Evolutionary conservation across 371 early-diverging fungal species (phyloP).

Genomic region (Entomophthora muscae): DNA sequence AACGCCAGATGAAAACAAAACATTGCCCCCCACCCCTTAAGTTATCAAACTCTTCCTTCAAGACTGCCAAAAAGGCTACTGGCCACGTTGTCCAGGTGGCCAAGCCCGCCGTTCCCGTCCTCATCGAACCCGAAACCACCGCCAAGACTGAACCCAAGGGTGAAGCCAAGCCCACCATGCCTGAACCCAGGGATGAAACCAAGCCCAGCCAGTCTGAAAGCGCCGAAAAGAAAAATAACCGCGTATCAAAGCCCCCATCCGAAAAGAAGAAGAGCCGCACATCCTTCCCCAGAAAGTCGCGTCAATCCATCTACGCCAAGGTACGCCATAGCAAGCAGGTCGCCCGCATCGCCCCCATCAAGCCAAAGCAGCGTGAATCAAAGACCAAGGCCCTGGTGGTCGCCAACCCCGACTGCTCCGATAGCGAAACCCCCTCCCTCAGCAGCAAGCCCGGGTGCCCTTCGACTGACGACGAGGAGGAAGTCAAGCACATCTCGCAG

Average conservation of each 20-base stretch:
- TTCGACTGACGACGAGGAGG: not conserved
- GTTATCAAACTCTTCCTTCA: not conserved
- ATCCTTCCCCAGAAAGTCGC: not conserved
- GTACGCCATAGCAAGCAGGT: not conserved
- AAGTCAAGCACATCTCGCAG: not conserved
- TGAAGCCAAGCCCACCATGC: too few species aligned
- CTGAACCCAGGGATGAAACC: not conserved
- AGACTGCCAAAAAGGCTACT: not conserved
- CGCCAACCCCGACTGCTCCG: not conserved
- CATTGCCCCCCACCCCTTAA: not conserved
- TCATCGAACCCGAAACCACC: not conserved
- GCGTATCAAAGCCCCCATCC: not conserved
- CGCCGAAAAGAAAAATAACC: not conserved
- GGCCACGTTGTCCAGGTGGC: not conserved
- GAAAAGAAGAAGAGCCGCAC: not conserved
- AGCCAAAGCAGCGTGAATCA: not conserved
- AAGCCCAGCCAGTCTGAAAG: not conserved
- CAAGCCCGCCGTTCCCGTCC: not conserved
- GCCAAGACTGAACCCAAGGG: not conserved
- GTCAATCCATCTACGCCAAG: not conserved
- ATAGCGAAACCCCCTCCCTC: not conserved
- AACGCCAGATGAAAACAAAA: conserved; percentile 2
- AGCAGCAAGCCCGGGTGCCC: not conserved
- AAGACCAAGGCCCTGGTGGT: not conserved
- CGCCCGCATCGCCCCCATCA: not conserved